Base-by-base conservation (phyloP, 1,284 basidiomycete genomes). In the Afroboletus lepidellus region DNA sequence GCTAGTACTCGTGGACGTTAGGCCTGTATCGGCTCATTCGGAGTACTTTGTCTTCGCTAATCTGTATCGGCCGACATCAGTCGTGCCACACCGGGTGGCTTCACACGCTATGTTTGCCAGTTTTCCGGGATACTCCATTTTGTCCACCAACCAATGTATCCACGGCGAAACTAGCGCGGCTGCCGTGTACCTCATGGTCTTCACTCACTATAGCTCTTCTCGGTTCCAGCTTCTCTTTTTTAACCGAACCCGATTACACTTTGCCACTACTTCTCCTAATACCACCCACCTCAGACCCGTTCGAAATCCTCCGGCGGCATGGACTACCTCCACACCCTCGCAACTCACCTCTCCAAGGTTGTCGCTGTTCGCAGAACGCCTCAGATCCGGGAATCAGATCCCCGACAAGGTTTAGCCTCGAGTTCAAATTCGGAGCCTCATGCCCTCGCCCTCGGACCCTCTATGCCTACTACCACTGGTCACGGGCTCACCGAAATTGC, bases 321-420 rank as follows among this genome's bases (percentile, higher is more conserved):
- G 61, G 57, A 66, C 12, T 66, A 64, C 18, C 64, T 66, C 23
- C 60, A 62, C 6, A 52, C 52, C 12, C 51, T 66, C 16, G 21
- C 62, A 0, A 43, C 46, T 13, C n/a, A 29, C 46, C 57, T 64
- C 18, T 50, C 61, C 46, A 63, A 54, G 57, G 61, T 63, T 36
- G 16, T 66, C 49, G 60, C 62, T 23, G 39, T 63, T 18, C 64
- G 62, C 39, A 51, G 47, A 63, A 54, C 27, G 13, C 23, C 48
- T 20, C 37, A 46, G 43, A 53, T 53, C 48, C 42, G 37, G 0
- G 23, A 32, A 51, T 51, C 61, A 54, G 54, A 60, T 39, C 29
- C 48, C 5, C 51, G 44, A 53, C 52, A 66, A 58, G 47, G 47
- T 58, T 60, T 52, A 48, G 36, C 4, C 41, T 44, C 57, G 15